A percentile compares a stretch with the other conserved stretches of the same genome.
Evolutionary conservation across 2,329 filamentous ascomycete genomes (phyloP).

Genomic region (Fusarium ramigenum): DNA sequence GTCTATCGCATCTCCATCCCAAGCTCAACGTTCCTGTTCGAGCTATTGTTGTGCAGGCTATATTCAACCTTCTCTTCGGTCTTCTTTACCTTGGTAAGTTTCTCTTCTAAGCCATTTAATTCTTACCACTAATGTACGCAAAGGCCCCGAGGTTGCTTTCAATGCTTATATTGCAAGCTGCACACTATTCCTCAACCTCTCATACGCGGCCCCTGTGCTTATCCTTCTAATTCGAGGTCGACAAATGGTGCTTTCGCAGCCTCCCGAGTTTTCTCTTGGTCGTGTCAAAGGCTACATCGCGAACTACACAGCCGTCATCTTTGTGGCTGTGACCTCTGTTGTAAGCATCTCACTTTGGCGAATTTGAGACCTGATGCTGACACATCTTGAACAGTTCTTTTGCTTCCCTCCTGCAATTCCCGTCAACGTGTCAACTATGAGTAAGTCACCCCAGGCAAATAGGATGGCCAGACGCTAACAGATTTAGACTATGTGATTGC

Average conservation of each 20-base stretch:
- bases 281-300: constrained; percentile 41
- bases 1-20: constrained; percentile 49
- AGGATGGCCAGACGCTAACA: not conserved
- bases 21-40: constrained; percentile 54
- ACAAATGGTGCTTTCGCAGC: constrained; percentile 42
- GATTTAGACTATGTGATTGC: constrained; percentile 49
- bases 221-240: constrained; percentile 51
- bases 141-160: constrained; percentile 56
- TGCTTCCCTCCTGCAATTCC: constrained; percentile 39
- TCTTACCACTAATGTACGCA: not conserved
- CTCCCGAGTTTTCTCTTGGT: constrained; percentile 46
- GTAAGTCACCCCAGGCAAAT: not conserved
- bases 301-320: constrained; percentile 48
- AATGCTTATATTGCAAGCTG: constrained; percentile 56
- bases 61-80: constrained; percentile 56
- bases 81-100: constrained; percentile 51
- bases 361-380: not conserved
- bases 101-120: fast-evolving
- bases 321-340: constrained; percentile 52
- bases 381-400: constrained; percentile 19
- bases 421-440: constrained; percentile 34
- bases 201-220: constrained; percentile 55
- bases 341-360: constrained; percentile 25
- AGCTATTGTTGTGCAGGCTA: constrained; percentile 52
- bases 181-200: constrained; percentile 58